phyloP scores from a whole-genome alignment of 257 asterid species.

The Scutellaria minor region DNA sequence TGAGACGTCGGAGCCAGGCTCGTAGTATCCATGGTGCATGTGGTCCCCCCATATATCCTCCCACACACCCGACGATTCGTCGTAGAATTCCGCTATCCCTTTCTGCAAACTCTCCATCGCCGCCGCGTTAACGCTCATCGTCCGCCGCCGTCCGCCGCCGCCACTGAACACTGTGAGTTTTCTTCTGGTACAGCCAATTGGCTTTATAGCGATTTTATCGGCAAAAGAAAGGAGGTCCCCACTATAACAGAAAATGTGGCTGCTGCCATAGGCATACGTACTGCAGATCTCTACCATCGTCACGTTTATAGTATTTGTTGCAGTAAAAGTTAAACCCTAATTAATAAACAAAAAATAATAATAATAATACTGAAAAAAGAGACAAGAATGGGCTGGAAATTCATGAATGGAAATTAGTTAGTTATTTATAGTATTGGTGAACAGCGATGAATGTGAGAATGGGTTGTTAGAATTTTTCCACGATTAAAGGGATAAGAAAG shows the following conservation, averaged over 20 bases:
- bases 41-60: constrained; percentile 98
- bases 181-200: neutral
- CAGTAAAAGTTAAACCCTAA: neutral
- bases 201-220: neutral
- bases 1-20: constrained; percentile 54
- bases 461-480: constrained; percentile 26
- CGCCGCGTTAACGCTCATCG: constrained; percentile 32
- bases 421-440: neutral
- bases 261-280: neutral
- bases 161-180: neutral
- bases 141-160: constrained; percentile 30
- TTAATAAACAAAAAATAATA: neutral
- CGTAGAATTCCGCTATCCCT: constrained; percentile 96
- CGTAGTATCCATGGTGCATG: constrained; percentile 96
- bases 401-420: too few relatives aligned
- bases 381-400: too few relatives aligned
- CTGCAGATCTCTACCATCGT: constrained; percentile 14
- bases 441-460: neutral
- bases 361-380: neutral
- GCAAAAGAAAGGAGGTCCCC: constrained; percentile 3
- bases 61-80: constrained; percentile 87
- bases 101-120: constrained; percentile 55
- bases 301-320: neutral
- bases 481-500: neutral
- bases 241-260: neutral